Percentiles rank a stretch among this genome's conserved stretches.
Conservation (phyloP, 805 yeast species). For the Debaryomyces maramus region DNA sequence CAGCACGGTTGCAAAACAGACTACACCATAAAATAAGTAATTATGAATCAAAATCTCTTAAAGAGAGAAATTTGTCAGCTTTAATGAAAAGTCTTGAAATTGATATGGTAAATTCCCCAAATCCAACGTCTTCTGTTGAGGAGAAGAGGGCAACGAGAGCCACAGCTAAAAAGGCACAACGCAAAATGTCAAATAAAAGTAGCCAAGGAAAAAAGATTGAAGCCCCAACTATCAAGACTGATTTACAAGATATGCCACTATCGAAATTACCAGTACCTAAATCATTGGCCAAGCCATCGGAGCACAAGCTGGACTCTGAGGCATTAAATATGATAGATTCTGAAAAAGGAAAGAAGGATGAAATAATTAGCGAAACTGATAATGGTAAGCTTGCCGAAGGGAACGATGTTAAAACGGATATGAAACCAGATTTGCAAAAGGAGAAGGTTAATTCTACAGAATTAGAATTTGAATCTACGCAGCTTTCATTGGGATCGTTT, state of each 20-base stretch:
- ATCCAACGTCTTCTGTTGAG: conserved; percentile 9
- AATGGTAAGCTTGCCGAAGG: no score
- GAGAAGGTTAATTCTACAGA: not conserved
- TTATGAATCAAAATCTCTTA: not conserved
- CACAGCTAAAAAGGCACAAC: not conserved
- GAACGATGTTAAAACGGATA: no score
- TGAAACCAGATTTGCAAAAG: not conserved
- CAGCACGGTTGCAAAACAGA: conserved; percentile 3
- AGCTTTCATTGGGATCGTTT: no score
- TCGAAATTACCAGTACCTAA: no score
- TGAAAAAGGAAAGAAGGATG: no score
- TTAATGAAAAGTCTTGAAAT: conserved; percentile 19
- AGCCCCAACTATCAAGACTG: not conserved
- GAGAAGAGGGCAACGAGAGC: conserved; percentile 1
- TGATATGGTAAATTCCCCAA: conserved; percentile 23
- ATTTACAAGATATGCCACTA: no score
- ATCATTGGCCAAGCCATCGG: no score
- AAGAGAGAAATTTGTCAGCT: conserved; percentile 3
- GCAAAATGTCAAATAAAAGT: not conserved
- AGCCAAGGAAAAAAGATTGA: no score
- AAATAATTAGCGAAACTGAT: no score
- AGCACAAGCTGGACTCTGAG: no score
- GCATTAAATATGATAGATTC: no score
- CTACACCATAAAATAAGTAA: conserved; percentile 4
- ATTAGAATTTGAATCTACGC: no score